A percentile compares a stretch with the other conserved stretches of the same genome.
These are phyloP conservation scores for Volvox reticuliferus DNA, from an alignment of 139 green algal genomes.

Conservation along the genomic window DNA sequence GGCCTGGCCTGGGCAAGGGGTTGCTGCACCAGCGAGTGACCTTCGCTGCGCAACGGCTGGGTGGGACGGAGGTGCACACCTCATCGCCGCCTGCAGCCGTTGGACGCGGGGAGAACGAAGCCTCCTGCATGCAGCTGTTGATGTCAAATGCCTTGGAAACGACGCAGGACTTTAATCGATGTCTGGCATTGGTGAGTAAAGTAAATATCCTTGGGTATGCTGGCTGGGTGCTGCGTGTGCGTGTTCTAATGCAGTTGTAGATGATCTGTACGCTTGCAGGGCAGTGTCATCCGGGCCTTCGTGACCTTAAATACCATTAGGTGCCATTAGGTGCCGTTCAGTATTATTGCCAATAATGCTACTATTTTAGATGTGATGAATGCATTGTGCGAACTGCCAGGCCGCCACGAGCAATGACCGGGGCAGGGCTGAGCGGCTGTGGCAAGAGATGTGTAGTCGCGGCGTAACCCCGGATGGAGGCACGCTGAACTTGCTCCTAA, in stretches of 20 bases:
- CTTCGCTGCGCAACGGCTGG: background rate
- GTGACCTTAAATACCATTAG: too few relatives aligned
- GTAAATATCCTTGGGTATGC: background rate
- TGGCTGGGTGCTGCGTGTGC: too few relatives aligned
- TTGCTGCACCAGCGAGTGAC: background rate
- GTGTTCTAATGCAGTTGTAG: too few relatives aligned
- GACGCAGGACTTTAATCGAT: constrained; percentile 9
- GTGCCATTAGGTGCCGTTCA: too few relatives aligned
- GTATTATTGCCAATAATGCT: too few relatives aligned
- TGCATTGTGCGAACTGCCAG: background rate
- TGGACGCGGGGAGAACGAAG: background rate
- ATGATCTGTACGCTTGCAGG: too few relatives aligned
- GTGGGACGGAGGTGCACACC: background rate
- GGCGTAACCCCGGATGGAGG: background rate
- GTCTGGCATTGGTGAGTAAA: background rate
- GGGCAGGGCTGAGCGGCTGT: constrained; percentile 6
- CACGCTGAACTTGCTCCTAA: constrained; percentile 35
- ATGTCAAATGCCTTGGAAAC: background rate
- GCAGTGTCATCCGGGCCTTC: too few relatives aligned
- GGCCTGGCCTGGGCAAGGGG: background rate
- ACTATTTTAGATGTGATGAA: too few relatives aligned
- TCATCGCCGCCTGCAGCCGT: background rate
- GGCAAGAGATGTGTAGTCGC: constrained; percentile 36
- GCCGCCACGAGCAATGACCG: constrained; percentile 13
- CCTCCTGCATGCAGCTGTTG: background rate